phyloP scores from a whole-genome alignment of 192 early-diverging fungal genomes.

The Podila verticillata region DNA sequence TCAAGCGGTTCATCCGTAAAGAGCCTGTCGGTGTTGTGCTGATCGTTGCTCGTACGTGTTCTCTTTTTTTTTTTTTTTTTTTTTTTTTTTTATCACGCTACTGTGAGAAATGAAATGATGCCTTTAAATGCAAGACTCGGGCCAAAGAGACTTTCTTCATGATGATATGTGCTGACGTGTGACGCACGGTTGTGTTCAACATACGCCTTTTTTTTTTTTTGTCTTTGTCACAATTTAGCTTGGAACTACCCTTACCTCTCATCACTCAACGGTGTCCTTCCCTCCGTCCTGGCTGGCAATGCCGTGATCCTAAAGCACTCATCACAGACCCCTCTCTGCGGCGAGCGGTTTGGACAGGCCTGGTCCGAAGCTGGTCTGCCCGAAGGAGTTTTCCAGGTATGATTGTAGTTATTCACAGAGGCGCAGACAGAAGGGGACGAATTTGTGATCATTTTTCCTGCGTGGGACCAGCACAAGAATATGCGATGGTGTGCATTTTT shows the following conservation, averaged over 20 bases:
- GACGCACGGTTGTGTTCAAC: not conserved
- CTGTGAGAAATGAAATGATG: slow-evolving; percentile 39
- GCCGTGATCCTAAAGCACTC: slow-evolving; percentile 81
- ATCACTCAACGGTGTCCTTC: slow-evolving; percentile 80
- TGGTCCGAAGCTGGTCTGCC: slow-evolving; percentile 77
- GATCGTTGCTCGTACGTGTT: slow-evolving; percentile 59
- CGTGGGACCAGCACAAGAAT: too few species aligned
- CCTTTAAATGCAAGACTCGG: not conserved
- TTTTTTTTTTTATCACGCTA: slow-evolving; percentile 18
- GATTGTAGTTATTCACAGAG: not conserved
- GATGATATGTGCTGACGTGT: slow-evolving; percentile 4
- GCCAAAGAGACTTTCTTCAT: not conserved
- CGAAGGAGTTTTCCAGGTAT: slow-evolving; percentile 69
- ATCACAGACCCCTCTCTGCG: slow-evolving; percentile 82
- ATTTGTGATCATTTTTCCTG: not conserved
- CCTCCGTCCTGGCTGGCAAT: slow-evolving; percentile 83
- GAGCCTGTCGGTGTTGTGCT: slow-evolving; percentile 78
- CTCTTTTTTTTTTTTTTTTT: not conserved
- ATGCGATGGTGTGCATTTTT: not conserved
- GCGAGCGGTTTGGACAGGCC: slow-evolving; percentile 71
- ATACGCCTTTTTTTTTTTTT: not conserved
- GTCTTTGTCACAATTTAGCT: slow-evolving; percentile 32
- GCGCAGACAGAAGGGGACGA: not conserved
- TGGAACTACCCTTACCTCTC: slow-evolving; percentile 91
- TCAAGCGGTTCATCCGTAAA: slow-evolving; percentile 72